These are phyloP conservation scores for Psilocybe mexicana DNA, from an alignment of 1,284 basidiomycete species.

Conservation along the genomic window DNA sequence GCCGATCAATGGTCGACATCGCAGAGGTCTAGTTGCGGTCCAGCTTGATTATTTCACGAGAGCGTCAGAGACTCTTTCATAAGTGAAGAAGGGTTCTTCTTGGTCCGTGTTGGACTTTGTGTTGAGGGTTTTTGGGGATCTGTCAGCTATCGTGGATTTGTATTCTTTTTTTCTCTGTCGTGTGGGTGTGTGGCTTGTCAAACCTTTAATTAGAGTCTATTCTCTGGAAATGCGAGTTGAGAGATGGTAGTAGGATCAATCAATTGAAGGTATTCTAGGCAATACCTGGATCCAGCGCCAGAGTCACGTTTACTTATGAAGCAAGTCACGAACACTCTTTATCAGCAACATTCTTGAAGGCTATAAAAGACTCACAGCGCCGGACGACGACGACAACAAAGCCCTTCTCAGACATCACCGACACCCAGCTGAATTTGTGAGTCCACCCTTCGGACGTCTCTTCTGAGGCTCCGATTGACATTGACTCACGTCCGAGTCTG, in stretches of 20 bases:
- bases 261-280: background rate
- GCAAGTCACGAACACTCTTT: background rate
- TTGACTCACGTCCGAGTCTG: background rate
- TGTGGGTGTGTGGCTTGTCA: too few species aligned
- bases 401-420: background rate
- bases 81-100: background rate
- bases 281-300: background rate
- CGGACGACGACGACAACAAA: background rate
- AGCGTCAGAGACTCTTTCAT: background rate
- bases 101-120: background rate
- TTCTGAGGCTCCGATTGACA: background rate
- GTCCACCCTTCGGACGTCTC: background rate
- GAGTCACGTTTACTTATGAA: slow-evolving; percentile 3
- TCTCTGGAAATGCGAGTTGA: background rate
- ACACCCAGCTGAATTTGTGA: background rate
- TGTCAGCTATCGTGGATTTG: too few species aligned
- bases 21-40: background rate
- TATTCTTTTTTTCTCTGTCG: too few species aligned
- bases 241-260: background rate
- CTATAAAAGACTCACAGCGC: background rate
- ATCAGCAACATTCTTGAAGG: background rate
- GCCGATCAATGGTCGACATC: background rate
- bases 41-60: background rate
- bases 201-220: too few species aligned
- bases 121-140: too few species aligned